Conservation (phyloP, 2,329 filamentous ascomycete species). For the Colletotrichum acutatum region DNA sequence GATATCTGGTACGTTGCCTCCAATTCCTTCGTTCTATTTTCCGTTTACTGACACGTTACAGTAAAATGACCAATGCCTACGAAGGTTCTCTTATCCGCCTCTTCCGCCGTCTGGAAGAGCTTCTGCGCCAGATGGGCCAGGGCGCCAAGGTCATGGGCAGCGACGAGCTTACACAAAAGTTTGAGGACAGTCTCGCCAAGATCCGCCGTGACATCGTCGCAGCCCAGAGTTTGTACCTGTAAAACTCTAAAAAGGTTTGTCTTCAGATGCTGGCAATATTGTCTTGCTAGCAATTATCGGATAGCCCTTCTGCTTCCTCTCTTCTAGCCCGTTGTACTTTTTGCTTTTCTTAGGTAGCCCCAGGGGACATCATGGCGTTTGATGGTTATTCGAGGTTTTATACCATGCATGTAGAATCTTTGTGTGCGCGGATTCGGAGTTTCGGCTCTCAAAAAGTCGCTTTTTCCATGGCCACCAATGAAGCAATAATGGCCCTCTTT, state of each 20-base stretch:
- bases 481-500: conserved; percentile 36
- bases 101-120: conserved; percentile 94
- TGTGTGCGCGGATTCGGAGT: conserved; percentile 27
- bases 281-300: background rate
- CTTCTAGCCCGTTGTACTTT: conserved; percentile 2
- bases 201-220: conserved; percentile 94
- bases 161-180: conserved; percentile 91
- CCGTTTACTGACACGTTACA: conserved; percentile 48
- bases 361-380: conserved; percentile 24
- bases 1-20: conserved; percentile 86
- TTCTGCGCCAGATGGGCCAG: conserved; percentile 94
- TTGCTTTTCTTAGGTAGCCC: conserved; percentile 22
- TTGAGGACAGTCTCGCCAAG: conserved; percentile 86
- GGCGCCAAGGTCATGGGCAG: conserved; percentile 98
- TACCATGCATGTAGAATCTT: conserved; percentile 34
- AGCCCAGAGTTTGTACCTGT: conserved; percentile 92
- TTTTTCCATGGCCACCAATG: conserved; percentile 34
- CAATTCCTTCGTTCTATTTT: background rate
- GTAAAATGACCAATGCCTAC: conserved; percentile 99
- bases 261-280: background rate
- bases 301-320: background rate
- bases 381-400: conserved; percentile 15
- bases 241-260: conserved; percentile 45
- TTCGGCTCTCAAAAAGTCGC: conserved; percentile 7
- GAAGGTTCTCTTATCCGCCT: conserved; percentile 96